phyloP scores from a whole-genome alignment of 129 eudicot genomes.

The Dittrichia graveolens region DNA sequence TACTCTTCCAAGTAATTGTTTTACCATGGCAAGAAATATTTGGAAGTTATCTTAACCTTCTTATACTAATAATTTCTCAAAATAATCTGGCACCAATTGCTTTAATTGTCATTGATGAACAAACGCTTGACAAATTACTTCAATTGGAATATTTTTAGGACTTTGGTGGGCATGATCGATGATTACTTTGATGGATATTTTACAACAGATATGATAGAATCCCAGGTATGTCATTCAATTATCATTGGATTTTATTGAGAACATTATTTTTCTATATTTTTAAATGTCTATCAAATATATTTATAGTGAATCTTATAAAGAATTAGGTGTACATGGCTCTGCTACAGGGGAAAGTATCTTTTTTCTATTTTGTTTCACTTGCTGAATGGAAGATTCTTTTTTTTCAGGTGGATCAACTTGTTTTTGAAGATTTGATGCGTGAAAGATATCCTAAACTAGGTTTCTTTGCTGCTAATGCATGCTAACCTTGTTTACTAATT shows the following conservation, averaged over 20 bases:
- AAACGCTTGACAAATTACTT: slow-evolving; percentile 17
- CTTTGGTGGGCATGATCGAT: slow-evolving; percentile 91
- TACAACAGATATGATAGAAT: slow-evolving; percentile 90
- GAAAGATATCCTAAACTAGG: slow-evolving; percentile 94
- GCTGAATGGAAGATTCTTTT: slow-evolving; percentile 8
- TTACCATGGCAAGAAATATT: slow-evolving; percentile 1
- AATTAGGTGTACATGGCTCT: slow-evolving; percentile 9
- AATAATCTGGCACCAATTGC: background rate
- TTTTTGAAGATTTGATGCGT: slow-evolving; percentile 95
- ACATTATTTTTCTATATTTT: slow-evolving; percentile 1
- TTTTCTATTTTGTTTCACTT: slow-evolving; percentile 17
- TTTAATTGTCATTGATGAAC: background rate
- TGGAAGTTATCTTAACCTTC: background rate
- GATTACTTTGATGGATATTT: slow-evolving; percentile 90
- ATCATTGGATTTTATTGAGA: background rate
- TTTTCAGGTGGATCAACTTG: slow-evolving; percentile 94
- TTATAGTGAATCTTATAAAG: background rate
- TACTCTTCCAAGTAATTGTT: background rate
- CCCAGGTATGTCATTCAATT: slow-evolving; percentile 55
- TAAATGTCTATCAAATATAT: too few relatives aligned
- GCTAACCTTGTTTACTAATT: background rate
- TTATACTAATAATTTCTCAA: slow-evolving; percentile 6
- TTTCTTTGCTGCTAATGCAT: slow-evolving; percentile 33
- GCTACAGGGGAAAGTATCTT: background rate
- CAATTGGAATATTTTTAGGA: slow-evolving; percentile 55